Evolutionary conservation across 1,284 basidiomycete species (phyloP), one percentile per base, ranked within the genome.

Genomic region (Apiotrichum sp.): DNA sequence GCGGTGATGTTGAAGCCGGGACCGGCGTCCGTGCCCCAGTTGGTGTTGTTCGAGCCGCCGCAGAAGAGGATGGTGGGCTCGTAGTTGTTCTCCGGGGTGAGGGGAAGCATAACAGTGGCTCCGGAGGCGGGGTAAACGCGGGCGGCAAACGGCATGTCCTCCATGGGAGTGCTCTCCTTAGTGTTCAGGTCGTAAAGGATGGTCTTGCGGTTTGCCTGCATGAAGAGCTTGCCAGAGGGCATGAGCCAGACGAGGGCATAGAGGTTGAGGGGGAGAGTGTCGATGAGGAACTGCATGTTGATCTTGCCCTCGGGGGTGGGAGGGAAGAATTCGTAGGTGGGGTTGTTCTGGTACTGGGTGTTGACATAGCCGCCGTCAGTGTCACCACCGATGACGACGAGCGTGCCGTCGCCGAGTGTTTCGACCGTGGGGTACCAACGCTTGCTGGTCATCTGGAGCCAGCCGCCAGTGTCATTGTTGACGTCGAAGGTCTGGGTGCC

Each of bases 81-180:
- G 78, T 88, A 97, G 76, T 89, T 86, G 76, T 89, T 86, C 53
- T 81, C 85, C 4, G 89, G 88, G 0, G 88, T 93, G 41, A 97
- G 79, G 1, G 93, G 93, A 6, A 95, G 78, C 89, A 97, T 92
- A 52, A 87, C 88, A 1, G 83, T 84, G 8, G 88, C 93, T 54
- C 86, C 93, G 1, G 91, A 93, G 0, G 89, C 93, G 41, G 93
- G 93, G 78, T 97, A 97, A 35, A 93, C 89, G 55, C 90, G 86
- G 44, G 84, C 81, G 51, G 92, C 84, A 55, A 81, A 69, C 32
- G 79, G 78, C 67, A 80, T 79, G 59, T 78, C 72, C 44, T 71
- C 68, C 6, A 77, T 65, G 50, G 70, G 52, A 48, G 69, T 73
- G 9, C 62, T 66, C 13, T 57, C 47, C 55, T 69, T 60, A 11